These are phyloP conservation scores for Plasmopara muralis DNA, from an alignment of 352 stramenopile genomes.

Conservation along the genomic window DNA sequence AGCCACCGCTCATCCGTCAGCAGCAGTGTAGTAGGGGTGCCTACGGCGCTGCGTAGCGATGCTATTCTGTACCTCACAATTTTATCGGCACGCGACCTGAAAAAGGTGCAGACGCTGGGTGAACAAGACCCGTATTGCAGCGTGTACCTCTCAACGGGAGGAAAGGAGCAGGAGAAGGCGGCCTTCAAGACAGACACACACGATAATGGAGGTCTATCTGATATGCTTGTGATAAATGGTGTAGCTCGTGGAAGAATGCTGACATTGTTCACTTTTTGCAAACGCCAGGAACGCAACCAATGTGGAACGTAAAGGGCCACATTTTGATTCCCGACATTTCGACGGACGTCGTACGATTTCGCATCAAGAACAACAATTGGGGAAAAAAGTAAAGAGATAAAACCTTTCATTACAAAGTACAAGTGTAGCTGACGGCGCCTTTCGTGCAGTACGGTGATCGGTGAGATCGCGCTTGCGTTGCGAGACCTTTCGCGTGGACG, in stretches of 20 bases:
- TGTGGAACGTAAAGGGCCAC: conserved; percentile 74
- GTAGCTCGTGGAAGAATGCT: not conserved
- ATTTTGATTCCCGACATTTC: conserved; percentile 63
- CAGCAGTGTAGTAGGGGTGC: conserved; percentile 21
- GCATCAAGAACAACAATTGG: conserved; percentile 75
- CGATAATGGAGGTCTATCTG: conserved; percentile 50
- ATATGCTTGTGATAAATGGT: not conserved
- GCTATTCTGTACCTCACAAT: conserved; percentile 67
- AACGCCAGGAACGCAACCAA: conserved; percentile 37
- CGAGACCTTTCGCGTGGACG: conserved; percentile 62
- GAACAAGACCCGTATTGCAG: conserved; percentile 72
- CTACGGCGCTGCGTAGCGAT: conserved; percentile 54
- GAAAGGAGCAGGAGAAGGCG: conserved; percentile 41
- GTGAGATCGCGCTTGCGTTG: conserved; percentile 60
- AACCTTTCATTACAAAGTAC: not conserved
- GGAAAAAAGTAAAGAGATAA: conserved; percentile 49
- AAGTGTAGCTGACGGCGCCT: not conserved
- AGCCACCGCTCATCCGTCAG: conserved; percentile 26
- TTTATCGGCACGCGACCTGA: conserved; percentile 53
- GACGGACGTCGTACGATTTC: conserved; percentile 60
- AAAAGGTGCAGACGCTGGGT: conserved; percentile 59
- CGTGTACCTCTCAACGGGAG: conserved; percentile 48
- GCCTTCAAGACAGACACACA: conserved; percentile 68
- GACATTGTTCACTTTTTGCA: not conserved
- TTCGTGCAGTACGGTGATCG: conserved; percentile 51